Evolutionary conservation across 495 filamentous ascomycete species (phyloP).

Genomic region (Talaromyces trachyspermus): DNA sequence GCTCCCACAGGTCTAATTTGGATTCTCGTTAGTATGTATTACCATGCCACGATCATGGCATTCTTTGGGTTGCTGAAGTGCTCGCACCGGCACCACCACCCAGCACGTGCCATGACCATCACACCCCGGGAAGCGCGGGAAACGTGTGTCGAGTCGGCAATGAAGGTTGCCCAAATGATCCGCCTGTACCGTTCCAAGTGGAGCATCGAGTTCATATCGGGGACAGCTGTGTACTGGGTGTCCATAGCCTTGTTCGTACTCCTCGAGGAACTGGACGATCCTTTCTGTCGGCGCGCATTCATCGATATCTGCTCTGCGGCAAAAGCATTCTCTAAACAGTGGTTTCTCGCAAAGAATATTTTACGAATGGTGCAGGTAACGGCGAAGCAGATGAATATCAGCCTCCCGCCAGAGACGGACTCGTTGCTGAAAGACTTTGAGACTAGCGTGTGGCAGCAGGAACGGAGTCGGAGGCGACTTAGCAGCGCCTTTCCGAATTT

Average conservation of each 20-base stretch:
- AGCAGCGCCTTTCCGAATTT: constrained; percentile 31
- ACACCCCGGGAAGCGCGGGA: constrained; percentile 11
- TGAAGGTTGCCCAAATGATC: constrained; percentile 26
- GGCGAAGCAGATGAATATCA: constrained; percentile 19
- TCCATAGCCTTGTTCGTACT: constrained; percentile 24
- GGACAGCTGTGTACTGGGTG: constrained; percentile 27
- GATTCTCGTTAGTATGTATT: constrained; percentile 16
- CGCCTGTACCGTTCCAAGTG: constrained; percentile 23
- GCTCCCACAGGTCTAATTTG: not conserved
- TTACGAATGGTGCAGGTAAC: constrained; percentile 28
- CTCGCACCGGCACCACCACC: constrained; percentile 6
- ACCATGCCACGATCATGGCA: constrained; percentile 22
- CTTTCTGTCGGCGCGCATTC: constrained; percentile 20
- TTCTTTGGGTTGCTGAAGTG: constrained; percentile 16
- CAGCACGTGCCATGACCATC: constrained; percentile 1
- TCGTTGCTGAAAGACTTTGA: constrained; percentile 25
- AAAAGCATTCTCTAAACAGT: constrained; percentile 19
- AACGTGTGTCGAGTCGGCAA: constrained; percentile 18
- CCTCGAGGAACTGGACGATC: constrained; percentile 19
- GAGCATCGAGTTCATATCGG: constrained; percentile 27
- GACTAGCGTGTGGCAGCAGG: constrained; percentile 14
- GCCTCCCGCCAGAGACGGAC: constrained; percentile 22
- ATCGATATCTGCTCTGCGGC: constrained; percentile 19
- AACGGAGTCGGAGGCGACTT: constrained; percentile 15
- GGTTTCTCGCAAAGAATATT: constrained; percentile 25